Conservation (phyloP, 805 yeast genomes). For the Teunomyces kruisii region DNA sequence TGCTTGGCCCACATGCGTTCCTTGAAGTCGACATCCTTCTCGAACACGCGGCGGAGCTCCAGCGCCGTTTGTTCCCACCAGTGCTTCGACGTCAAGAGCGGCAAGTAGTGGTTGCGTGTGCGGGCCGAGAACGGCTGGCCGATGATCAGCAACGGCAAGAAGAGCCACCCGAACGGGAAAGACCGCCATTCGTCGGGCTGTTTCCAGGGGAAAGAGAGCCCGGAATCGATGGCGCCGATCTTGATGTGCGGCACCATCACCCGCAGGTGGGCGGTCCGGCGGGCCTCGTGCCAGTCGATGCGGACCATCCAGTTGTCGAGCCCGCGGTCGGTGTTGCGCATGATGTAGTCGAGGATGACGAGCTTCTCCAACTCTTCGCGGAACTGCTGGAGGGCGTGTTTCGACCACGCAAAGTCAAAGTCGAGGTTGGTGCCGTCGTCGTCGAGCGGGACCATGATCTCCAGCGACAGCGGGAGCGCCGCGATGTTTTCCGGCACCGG, state of each 20-base stretch:
- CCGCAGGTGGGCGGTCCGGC: constrained; percentile 8
- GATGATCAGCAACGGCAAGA: constrained; percentile 59
- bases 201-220: constrained; percentile 76
- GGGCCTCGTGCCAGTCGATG: constrained; percentile 39
- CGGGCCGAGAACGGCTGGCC: constrained; percentile 64
- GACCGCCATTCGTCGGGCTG: constrained; percentile 83
- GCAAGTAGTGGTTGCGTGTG: constrained; percentile 57
- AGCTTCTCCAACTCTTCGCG: constrained; percentile 64
- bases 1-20: constrained; percentile 67
- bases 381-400: constrained; percentile 47
- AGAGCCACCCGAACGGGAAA: constrained; percentile 78
- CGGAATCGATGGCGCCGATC: constrained; percentile 76
- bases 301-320: constrained; percentile 78
- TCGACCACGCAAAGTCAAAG: constrained; percentile 54
- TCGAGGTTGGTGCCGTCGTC: background rate
- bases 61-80: constrained; percentile 71
- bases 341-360: constrained; percentile 68
- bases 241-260: constrained; percentile 38
- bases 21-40: constrained; percentile 60
- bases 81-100: constrained; percentile 53
- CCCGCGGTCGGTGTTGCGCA: constrained; percentile 75
- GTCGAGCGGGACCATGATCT: background rate
- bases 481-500: constrained; percentile 50
- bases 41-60: constrained; percentile 48
- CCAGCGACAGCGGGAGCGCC: constrained; percentile 15